These are phyloP conservation scores for Astragalus membranaceus DNA, from an alignment of 306 rosid species.

Conservation along the genomic window DNA sequence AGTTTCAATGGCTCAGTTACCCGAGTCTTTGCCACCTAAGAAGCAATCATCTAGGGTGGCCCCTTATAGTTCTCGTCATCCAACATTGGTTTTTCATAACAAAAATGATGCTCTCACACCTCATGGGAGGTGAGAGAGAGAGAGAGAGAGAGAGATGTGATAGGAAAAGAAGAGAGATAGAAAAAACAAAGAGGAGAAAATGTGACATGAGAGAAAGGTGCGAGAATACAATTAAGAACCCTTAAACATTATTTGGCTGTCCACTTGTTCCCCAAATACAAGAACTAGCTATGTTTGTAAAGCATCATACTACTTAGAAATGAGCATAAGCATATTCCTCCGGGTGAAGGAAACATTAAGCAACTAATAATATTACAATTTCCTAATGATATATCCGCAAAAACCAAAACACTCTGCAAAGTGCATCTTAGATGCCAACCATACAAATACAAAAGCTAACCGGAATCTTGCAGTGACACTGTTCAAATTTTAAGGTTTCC, in stretches of 20 bases:
- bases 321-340: neutral
- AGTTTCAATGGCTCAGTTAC: neutral
- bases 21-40: neutral
- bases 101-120: neutral
- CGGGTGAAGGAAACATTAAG: neutral
- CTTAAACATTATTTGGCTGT: neutral
- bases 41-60: neutral
- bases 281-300: neutral
- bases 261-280: neutral
- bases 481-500: neutral
- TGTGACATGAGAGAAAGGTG: neutral
- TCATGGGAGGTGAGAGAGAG: neutral
- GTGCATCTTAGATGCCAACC: neutral
- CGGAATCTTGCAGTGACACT: neutral
- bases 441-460: neutral
- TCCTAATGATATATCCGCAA: neutral
- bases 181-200: neutral
- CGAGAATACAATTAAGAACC: neutral
- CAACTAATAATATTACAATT: neutral
- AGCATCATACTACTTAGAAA: neutral
- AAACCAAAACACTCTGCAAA: neutral
- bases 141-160: neutral
- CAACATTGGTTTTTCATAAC: neutral
- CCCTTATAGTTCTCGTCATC: neutral
- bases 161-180: neutral